A percentile compares a stretch with the other conserved stretches of the same genome.
phyloP scores from a whole-genome alignment of 2,329 filamentous ascomycete species.

The Fusarium sp. region DNA sequence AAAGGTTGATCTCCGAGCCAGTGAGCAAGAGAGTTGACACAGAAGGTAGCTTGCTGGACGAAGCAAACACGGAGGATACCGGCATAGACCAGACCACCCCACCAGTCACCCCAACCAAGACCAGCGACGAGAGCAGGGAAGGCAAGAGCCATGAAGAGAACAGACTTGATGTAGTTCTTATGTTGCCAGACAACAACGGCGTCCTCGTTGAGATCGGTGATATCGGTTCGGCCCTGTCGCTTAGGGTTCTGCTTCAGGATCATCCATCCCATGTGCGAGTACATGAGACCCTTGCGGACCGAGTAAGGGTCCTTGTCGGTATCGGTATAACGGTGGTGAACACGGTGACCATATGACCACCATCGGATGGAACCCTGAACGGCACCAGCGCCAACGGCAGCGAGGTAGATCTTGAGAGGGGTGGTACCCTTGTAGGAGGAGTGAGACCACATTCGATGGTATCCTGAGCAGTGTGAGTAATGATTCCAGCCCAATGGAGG shows the following conservation, averaged over 20 bases:
- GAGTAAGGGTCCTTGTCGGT: constrained; percentile 94
- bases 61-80: constrained; percentile 90
- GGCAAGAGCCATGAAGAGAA: constrained; percentile 80
- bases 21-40: constrained; percentile 90
- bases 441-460: constrained; percentile 86
- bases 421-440: constrained; percentile 82
- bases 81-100: constrained; percentile 85
- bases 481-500: neutral
- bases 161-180: constrained; percentile 85
- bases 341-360: constrained; percentile 90
- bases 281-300: constrained; percentile 87
- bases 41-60: constrained; percentile 93
- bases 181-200: constrained; percentile 89
- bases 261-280: constrained; percentile 89
- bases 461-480: constrained; percentile 45
- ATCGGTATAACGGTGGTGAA: constrained; percentile 92
- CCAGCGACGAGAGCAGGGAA: constrained; percentile 83
- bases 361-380: constrained; percentile 89
- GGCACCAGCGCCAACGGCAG: constrained; percentile 83
- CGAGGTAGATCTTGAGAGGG: constrained; percentile 85
- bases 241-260: constrained; percentile 94
- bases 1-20: constrained; percentile 94
- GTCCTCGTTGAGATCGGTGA: constrained; percentile 89
- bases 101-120: constrained; percentile 83
- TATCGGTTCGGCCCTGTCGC: constrained; percentile 87